Conservation (phyloP, 2,329 filamentous ascomycete genomes). For the Colletotrichum godetiae region DNA sequence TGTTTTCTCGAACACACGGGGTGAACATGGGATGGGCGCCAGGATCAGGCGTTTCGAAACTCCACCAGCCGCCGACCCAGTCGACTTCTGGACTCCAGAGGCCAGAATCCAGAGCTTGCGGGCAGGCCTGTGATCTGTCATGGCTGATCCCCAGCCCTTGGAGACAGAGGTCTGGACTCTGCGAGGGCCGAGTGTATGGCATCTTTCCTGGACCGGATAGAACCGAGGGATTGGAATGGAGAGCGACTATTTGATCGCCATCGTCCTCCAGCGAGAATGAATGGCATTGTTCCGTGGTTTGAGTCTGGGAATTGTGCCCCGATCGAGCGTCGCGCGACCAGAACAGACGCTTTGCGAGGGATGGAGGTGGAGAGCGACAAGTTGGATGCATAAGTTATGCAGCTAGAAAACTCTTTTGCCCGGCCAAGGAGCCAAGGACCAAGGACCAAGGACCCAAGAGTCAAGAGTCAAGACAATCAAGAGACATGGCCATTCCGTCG, state of each 20-base stretch:
- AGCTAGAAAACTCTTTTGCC: slow-evolving; percentile 16
- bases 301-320: not conserved
- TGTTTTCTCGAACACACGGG: slow-evolving; percentile 7
- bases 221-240: not conserved
- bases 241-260: not conserved
- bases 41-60: slow-evolving; percentile 20
- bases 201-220: not conserved
- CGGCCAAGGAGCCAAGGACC: not conserved
- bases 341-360: not conserved
- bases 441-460: not conserved
- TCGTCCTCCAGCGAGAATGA: slow-evolving; percentile 16
- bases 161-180: slow-evolving; percentile 11
- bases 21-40: slow-evolving; percentile 20
- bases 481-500: slow-evolving; percentile 22
- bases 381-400: not conserved
- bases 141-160: slow-evolving; percentile 11
- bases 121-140: slow-evolving; percentile 17
- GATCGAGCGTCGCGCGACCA: too few species aligned
- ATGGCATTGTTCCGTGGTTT: slow-evolving; percentile 1
- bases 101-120: not conserved
- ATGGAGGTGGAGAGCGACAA: not conserved
- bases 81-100: not conserved
- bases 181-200: not conserved
- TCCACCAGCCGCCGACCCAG: slow-evolving; percentile 10
- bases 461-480: not conserved